Evolutionary conservation across 2,329 filamentous ascomycete genomes (phyloP), one percentile per base, ranked within the genome.

Genomic region (Sporothrix luriei): DNA sequence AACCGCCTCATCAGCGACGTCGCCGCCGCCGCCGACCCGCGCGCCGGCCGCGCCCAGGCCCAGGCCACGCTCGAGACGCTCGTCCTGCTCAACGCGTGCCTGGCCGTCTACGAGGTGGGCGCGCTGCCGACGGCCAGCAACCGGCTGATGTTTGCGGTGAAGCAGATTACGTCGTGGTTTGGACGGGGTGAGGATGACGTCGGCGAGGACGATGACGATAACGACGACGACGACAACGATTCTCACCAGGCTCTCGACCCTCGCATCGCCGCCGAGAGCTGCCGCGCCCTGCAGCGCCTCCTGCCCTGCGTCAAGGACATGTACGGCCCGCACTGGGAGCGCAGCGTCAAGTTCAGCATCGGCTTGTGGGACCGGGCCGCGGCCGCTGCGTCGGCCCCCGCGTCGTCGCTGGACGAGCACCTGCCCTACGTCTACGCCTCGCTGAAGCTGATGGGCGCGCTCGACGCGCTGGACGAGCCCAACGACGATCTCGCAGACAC

Each of bases 401-500:
- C 80, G 0, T 77, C 77, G n/a, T 78, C 78, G 1, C 81, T 83
- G 7, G 82, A 87, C 19, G 77, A 82, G 14, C 81, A 83, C 5
- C 75, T 92, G 0, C 86, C 91, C 0, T 85, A 90, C 33, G 81
- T 93, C 0, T 85, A 94, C 75, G 85, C 90, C 5, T 92, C 92
- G 0, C 82, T 97, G 33, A 90, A 89, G 76, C 82, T 98, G 0
- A 87, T 90, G 71, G 83, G 83, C 19, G 82, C 83, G 0, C 77
- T 98, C 2, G 85, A 88, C 72, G 82, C 81, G 2, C 79, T 94
- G 0, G 83, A 88, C 21, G 90, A 94, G 21, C 84, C 90, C 2
- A 97, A 97, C 72, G 94, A 98, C 72, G 94, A 98, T 77, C 84
- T 97, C 0, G 80, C 88, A 16, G 94, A 97, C 75, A 88, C 88